phyloP scores from a whole-genome alignment of 2,329 filamentous ascomycete species.

The Aulographum hederae region DNA sequence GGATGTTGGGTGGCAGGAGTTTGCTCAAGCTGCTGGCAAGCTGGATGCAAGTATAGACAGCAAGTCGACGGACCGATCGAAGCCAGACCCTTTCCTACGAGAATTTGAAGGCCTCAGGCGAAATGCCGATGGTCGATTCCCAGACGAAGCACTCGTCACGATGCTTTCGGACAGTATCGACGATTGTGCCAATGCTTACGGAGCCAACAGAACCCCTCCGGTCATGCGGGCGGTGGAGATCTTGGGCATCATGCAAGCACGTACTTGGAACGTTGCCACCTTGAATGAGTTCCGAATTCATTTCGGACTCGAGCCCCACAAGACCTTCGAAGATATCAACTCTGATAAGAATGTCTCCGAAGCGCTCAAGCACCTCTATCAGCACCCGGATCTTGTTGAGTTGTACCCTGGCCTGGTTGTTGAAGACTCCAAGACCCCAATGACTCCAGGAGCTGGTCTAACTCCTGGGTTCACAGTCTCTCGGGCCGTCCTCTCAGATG shows the following conservation, averaged over 20 bases:
- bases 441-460: constrained; percentile 51
- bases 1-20: constrained; percentile 38
- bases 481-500: constrained; percentile 58
- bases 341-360: constrained; percentile 53
- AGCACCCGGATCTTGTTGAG: constrained; percentile 64
- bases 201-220: constrained; percentile 50
- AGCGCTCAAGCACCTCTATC: constrained; percentile 40
- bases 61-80: too few relatives aligned
- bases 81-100: constrained; percentile 52
- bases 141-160: constrained; percentile 58
- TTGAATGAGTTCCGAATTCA: constrained; percentile 76
- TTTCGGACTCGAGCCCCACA: constrained; percentile 58
- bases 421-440: constrained; percentile 56
- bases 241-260: constrained; percentile 58
- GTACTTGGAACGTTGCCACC: constrained; percentile 59
- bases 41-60: constrained; percentile 41
- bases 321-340: constrained; percentile 71
- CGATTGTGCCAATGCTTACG: constrained; percentile 45
- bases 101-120: constrained; percentile 49
- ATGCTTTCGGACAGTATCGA: constrained; percentile 54
- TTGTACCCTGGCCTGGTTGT: constrained; percentile 63
- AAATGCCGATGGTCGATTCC: constrained; percentile 47
- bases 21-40: constrained; percentile 43
- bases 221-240: constrained; percentile 62
- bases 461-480: constrained; percentile 61